Evolutionary conservation across 2,329 filamentous ascomycete species (phyloP), one percentile per base, ranked within the genome.

Genomic region (Exophiala spinifera): DNA sequence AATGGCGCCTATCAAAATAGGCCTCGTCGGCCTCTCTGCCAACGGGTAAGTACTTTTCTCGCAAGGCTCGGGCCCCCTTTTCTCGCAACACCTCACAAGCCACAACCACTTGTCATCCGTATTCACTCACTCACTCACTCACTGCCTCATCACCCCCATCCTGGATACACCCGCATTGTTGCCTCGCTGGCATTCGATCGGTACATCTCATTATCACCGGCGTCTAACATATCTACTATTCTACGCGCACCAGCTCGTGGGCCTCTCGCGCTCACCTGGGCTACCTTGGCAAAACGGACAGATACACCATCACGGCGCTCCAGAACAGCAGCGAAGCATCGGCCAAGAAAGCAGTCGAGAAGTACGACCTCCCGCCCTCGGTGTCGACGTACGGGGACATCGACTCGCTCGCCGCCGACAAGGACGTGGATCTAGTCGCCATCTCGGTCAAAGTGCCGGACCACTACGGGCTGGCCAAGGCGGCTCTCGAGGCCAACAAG

Each of bases 391-490:
- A 83, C 52, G 79, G 76, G 49, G 68, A 71, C 0, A 66, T 49
- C 6, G 51, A 49, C 2, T 43, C 51, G 13, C 40, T 84, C 0
- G 78, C 78, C 0, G 65, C 67, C 1, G 79, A 83, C 52, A 57
- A 68, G 0, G 69, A 77, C 11, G 68, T 84, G 10, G 77, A 84
- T 13, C 67, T 84, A 0, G 77, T 85, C 1, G 76, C 83, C 6
- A 76, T 76, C 56, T 71, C 66, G 37, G 82, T 79, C 0, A 73
- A 79, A 2, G 80, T 82, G 0, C 79, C 83, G 49, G 69, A 71
- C 1, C 82, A 85, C 57, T 70, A 74, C 34, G 47, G 65, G 1
- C 74, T 73, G 1, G 67, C 74, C 0, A 67, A 71, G 4, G 76
- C 80, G 0, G 76, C 74, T 17, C 59, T 83, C 1, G 67, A 70